Evolutionary conservation across 2,329 filamentous ascomycete species (phyloP), one percentile per base, ranked within the genome.

Genomic region (Calonectria montana): DNA sequence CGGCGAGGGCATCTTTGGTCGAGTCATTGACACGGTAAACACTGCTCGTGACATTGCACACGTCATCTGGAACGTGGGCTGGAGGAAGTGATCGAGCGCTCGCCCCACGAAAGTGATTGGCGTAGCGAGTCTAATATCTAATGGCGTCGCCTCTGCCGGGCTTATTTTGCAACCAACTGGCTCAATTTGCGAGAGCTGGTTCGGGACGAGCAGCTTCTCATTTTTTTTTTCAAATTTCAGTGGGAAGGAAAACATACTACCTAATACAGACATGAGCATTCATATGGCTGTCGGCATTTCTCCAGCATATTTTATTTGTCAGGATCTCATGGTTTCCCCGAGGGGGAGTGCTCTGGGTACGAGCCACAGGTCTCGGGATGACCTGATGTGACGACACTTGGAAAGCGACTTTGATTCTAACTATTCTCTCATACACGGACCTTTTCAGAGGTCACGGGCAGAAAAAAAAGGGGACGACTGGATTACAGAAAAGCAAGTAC

Each of bases 1-100:
- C 72, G 90, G 86, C 79, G 87, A 88, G 64, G 93, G 93, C 57
- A 88, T 97, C 67, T 90, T 97, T 80, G 93, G 94, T 72, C 91
- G 92, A 78, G 92, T 97, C 62, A 91, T 96, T 81, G 94, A 97
- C 84, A 96, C 94, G 78, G 90, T 93, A 83, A 93, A 93, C 83
- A 93, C 91, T 63, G 91, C 91, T 76, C 90, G 91, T 78, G 91
- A 93, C 79, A 93, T 93, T 77, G 90, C 90, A 70, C 90, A 93
- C 82, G 91, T 93, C 76, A 91, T 93, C 75, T 93, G 91, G 91
- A 93, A 93, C 80, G 91, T 92, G 73, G 90, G 90, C 57, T 91
- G 90, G 90, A 88, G 89, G 81, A 88, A 87, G 76, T 91, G 80
- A 86, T 66, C 43, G 50, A 65, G 41, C 50, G 23, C 18, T 41